These are phyloP conservation scores for Nakazawaea ambrosiae DNA, from an alignment of 805 yeast genomes.

Conservation along the genomic window DNA sequence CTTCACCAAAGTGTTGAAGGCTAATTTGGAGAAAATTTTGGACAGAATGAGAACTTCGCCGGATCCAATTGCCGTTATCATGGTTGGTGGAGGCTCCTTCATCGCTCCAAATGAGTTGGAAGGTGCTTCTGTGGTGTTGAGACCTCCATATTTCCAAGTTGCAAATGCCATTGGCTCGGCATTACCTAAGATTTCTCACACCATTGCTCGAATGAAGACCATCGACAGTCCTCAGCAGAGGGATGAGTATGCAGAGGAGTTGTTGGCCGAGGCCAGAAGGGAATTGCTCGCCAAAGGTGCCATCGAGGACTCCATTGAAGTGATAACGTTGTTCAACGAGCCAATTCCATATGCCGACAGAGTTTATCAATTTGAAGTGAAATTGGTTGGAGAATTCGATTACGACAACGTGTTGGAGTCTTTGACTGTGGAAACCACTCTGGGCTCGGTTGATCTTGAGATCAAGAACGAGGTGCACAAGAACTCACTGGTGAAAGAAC, in stretches of 20 bases:
- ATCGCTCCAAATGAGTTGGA: constrained; percentile 30
- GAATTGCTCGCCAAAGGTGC: constrained; percentile 22
- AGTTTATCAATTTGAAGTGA: constrained; percentile 16
- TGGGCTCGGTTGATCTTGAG: not conserved
- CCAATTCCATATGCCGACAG: constrained; percentile 28
- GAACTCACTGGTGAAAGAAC: constrained; percentile 13
- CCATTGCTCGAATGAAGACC: constrained; percentile 15
- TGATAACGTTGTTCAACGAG: constrained; percentile 19
- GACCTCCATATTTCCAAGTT: constrained; percentile 34
- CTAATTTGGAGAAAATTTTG: constrained; percentile 30
- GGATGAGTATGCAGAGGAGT: constrained; percentile 15
- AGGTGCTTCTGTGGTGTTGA: constrained; percentile 35
- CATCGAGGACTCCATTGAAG: constrained; percentile 16
- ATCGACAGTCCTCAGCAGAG: constrained; percentile 13
- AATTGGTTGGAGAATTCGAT: constrained; percentile 16
- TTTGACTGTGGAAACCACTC: not conserved
- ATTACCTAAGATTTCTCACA: constrained; percentile 34
- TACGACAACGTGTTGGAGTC: constrained; percentile 13
- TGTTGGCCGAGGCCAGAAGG: constrained; percentile 16
- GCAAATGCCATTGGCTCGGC: constrained; percentile 50
- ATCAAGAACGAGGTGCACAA: constrained; percentile 8
- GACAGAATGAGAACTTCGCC: constrained; percentile 40
- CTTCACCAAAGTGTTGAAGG: constrained; percentile 16
- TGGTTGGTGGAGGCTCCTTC: constrained; percentile 46
- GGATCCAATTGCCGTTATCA: constrained; percentile 33